Conservation (phyloP, 176 grass and related monocot genomes). For the Carex pumila region DNA sequence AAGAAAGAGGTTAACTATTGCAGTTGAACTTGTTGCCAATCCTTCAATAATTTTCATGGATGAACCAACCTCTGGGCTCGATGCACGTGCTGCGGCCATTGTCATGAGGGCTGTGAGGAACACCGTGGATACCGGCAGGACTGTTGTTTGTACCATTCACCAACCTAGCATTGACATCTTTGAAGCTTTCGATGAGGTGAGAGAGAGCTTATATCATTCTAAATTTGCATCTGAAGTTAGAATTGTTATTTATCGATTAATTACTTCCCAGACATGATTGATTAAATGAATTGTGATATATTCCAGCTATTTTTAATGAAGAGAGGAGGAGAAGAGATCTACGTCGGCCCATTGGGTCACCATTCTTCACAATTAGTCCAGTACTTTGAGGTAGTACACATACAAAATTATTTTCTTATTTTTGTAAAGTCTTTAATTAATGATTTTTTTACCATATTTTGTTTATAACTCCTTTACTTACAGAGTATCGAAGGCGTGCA, state of each 20-base stretch:
- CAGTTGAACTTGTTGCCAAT: slow-evolving; percentile 89
- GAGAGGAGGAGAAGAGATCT: slow-evolving; percentile 92
- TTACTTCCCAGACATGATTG: slow-evolving; percentile 3
- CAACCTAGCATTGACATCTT: slow-evolving; percentile 98
- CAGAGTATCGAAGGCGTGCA: slow-evolving; percentile 57
- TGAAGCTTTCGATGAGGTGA: slow-evolving; percentile 93
- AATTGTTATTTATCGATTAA: slow-evolving; percentile 6
- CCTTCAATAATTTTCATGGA: slow-evolving; percentile 96
- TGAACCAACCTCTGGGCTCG: slow-evolving; percentile 88
- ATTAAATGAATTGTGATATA: background rate
- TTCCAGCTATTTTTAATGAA: slow-evolving; percentile 88
- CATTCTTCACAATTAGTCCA: slow-evolving; percentile 68
- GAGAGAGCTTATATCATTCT: slow-evolving; percentile 4
- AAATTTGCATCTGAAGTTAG: slow-evolving; percentile 6
- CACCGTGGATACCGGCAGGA: slow-evolving; percentile 82
- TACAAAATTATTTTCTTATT: slow-evolving; percentile 2
- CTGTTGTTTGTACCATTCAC: slow-evolving; percentile 94
- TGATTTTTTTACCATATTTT: background rate
- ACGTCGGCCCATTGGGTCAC: slow-evolving; percentile 74
- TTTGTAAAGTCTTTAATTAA: background rate
- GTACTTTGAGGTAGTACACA: slow-evolving; percentile 74
- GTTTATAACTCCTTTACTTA: slow-evolving; percentile 10
- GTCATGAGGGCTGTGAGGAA: slow-evolving; percentile 92
- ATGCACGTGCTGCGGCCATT: slow-evolving; percentile 86
- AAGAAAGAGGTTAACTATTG: slow-evolving; percentile 85